Evolutionary conservation across 352 stramenopile species (phyloP), one percentile per base, ranked within the genome.

Genomic region (Phytopythium chamaehyphon): DNA sequence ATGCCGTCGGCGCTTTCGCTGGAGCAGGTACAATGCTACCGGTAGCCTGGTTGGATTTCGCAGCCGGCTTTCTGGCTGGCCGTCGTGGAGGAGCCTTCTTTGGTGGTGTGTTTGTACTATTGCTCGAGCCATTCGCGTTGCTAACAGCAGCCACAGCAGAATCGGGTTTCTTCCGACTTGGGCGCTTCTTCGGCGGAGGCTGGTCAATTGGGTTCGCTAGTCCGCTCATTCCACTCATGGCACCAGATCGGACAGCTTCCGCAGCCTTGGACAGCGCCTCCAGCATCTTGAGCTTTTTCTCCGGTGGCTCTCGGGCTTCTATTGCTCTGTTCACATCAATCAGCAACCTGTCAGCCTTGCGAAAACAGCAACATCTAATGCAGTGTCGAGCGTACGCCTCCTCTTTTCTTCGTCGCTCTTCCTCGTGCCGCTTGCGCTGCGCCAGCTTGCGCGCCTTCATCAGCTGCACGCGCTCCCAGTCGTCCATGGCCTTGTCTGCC

Each of bases 381-480:
- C 11, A 15, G 6, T 11, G 14, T 5, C 37, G 43, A 18, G 65
- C 57, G 49, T 61, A 47, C 57, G 42, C 36, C 59, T 69, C 23
- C 52, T 54, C 51, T 59, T 69, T 49, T 47, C 54, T 50, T 42
- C 58, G 76, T 51, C 65, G 69, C 50, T 63, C 40, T 14, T 78
- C 71, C 14, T 64, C 61, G 4, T 69, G 55, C 15, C 40, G 51
- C 61, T 69, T 69, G 15, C 69, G 55, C 43, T 58, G 51, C 23
- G 66, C 61, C 31, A 67, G 52, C 39, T 54, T 58, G 8, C 57
- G 65, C 23, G 76, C 66, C 39, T 69, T 61, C 16, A 65, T 51
- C n/a, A 80, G 49, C 40, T 79, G 72, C 1, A 49, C 54, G 2
- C 55, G 57, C 33, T 86, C 74, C 35, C 77, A 66, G 21, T 68